Evolutionary conservation across 106 monocot species (phyloP).

Genomic region (Dendrobium catenatum): DNA sequence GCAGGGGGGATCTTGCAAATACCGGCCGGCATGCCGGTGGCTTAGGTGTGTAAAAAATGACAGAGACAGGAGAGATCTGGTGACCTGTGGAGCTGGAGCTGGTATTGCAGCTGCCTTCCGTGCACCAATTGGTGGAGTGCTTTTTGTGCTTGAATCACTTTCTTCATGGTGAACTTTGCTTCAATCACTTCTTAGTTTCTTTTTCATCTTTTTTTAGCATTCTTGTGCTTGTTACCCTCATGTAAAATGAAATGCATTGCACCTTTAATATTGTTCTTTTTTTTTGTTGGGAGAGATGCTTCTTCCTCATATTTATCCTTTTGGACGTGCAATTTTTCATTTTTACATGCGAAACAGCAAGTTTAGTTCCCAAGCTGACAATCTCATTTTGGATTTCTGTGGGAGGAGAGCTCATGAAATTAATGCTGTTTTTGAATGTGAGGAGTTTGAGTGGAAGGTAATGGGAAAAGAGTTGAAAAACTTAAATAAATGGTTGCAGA

Average conservation of each 20-base stretch:
- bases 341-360: neutral
- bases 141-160: conserved; percentile 70
- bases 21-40: conserved; percentile 38
- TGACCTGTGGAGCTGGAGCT: conserved; percentile 67
- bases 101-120: conserved; percentile 74
- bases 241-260: neutral
- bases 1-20: conserved; percentile 41
- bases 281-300: neutral
- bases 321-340: neutral
- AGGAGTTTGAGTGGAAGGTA: no score
- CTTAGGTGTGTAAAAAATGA: conserved; percentile 64
- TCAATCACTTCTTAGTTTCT: neutral
- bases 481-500: neutral
- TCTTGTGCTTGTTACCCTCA: no score
- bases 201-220: neutral
- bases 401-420: neutral
- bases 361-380: neutral
- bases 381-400: neutral
- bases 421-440: neutral
- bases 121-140: conserved; percentile 74
- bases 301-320: neutral
- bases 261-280: neutral
- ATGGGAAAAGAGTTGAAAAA: no score
- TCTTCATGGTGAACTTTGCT: conserved; percentile 44
- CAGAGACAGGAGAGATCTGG: conserved; percentile 58